A percentile compares a stretch with the other conserved stretches of the same genome.
These are phyloP conservation scores for Aegilops tauschii DNA, from an alignment of 176 grass and related monocot species.

Conservation along the genomic window DNA sequence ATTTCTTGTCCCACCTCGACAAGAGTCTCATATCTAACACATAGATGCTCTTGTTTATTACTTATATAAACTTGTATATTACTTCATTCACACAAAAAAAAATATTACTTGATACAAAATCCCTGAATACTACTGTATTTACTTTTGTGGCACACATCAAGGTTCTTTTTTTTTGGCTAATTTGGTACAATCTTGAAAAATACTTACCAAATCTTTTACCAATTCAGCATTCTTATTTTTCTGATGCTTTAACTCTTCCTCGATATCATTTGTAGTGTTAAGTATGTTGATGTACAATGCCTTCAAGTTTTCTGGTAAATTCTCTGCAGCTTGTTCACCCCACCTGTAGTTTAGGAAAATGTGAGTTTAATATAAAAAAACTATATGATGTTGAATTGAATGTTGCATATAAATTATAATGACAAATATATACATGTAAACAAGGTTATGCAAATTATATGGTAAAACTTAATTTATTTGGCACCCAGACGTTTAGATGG, in stretches of 20 bases:
- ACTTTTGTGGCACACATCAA: not conserved
- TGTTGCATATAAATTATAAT: not conserved
- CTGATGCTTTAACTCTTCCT: not conserved
- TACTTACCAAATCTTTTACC: not conserved
- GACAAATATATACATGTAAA: not conserved
- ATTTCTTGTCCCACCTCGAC: not conserved
- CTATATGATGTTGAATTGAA: not conserved
- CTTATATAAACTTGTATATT: not conserved
- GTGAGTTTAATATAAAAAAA: not conserved
- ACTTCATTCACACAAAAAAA: not conserved
- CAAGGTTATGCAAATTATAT: not conserved
- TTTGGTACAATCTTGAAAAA: not conserved
- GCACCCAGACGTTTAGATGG: not conserved
- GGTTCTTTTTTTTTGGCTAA: not conserved
- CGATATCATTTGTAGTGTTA: not conserved
- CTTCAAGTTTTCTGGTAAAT: not conserved
- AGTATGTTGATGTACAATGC: constrained; percentile 10
- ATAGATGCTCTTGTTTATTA: not conserved
- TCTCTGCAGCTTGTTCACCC: not conserved
- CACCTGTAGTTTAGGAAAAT: not conserved
- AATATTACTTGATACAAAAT: not conserved
- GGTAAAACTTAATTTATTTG: not conserved
- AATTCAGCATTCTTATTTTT: not conserved
- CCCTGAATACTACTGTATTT: not conserved
- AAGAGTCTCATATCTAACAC: not conserved